Percentiles rank a stretch among this genome's conserved stretches.
phyloP scores from a whole-genome alignment of 169 alveolate species.

The Eimeria falciformis region DNA sequence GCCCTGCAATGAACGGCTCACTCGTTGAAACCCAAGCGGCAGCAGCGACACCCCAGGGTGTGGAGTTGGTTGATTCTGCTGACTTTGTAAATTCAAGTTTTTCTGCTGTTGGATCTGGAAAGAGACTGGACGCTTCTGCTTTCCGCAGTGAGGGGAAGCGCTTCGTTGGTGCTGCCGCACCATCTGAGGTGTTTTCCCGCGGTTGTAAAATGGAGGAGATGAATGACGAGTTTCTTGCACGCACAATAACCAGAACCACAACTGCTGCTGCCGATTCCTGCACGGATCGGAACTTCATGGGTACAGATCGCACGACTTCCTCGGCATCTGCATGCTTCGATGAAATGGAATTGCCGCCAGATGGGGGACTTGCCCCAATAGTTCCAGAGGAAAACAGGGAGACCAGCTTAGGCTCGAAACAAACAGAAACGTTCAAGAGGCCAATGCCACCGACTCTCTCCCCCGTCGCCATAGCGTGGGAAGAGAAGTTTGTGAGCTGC shows the following conservation, averaged over 20 bases:
- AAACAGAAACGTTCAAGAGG: not conserved
- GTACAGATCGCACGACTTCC: not conserved
- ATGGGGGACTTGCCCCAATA: not conserved
- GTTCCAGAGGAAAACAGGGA: not conserved
- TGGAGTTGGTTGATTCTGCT: no score
- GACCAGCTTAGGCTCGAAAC: not conserved
- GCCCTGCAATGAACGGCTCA: not conserved
- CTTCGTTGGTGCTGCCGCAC: not conserved
- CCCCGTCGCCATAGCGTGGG: not conserved
- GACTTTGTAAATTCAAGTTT: no score
- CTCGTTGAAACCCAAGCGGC: not conserved
- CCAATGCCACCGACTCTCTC: not conserved
- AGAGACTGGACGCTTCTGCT: not conserved
- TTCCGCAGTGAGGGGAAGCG: not conserved
- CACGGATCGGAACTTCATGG: not conserved
- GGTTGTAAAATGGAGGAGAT: not conserved
- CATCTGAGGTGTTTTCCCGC: not conserved
- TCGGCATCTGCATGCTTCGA: not conserved
- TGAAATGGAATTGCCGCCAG: not conserved
- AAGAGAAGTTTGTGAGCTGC: not conserved
- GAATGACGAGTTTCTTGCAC: not conserved
- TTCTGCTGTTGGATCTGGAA: no score
- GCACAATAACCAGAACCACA: not conserved
- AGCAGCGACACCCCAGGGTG: no score
- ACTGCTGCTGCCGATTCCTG: not conserved